A percentile compares a stretch with the other conserved stretches of the same genome.
These are phyloP conservation scores for Pisolithus albus DNA, from an alignment of 768 basidiomycete genomes.

Conservation along the genomic window DNA sequence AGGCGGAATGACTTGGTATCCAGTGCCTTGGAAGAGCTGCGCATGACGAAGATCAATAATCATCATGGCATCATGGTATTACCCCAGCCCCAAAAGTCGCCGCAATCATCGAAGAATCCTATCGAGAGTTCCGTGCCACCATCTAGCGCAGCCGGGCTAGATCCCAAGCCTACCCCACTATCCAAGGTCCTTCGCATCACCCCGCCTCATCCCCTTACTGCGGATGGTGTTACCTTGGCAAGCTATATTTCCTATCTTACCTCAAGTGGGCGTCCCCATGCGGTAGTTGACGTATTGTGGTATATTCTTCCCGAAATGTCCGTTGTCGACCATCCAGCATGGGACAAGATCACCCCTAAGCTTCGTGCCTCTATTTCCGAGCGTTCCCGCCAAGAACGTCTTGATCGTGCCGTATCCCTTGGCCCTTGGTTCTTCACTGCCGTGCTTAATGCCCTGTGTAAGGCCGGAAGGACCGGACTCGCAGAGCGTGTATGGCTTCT, in stretches of 20 bases:
- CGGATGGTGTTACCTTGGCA: slow-evolving; percentile 44
- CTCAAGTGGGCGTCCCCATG: slow-evolving; percentile 39
- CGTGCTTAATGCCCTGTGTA: slow-evolving; percentile 54
- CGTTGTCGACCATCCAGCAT: slow-evolving; percentile 33
- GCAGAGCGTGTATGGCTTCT: slow-evolving; percentile 62
- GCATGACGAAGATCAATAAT: slow-evolving; percentile 15
- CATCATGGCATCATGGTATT: slow-evolving; percentile 20
- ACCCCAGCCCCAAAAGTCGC: background rate
- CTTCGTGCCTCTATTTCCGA: slow-evolving; percentile 22
- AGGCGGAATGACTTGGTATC: slow-evolving; percentile 38
- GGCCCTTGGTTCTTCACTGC: slow-evolving; percentile 58
- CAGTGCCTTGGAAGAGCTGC: slow-evolving; percentile 31
- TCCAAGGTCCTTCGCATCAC: slow-evolving; percentile 11
- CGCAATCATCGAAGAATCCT: background rate
- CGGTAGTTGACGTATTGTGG: slow-evolving; percentile 44
- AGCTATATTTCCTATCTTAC: slow-evolving; percentile 48
- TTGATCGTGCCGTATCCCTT: slow-evolving; percentile 38
- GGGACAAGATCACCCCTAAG: slow-evolving; percentile 23
- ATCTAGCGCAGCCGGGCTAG: background rate
- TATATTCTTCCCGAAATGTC: slow-evolving; percentile 49
- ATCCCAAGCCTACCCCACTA: background rate
- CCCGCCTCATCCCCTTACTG: slow-evolving; percentile 14
- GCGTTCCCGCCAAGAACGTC: slow-evolving; percentile 22
- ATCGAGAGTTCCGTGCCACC: background rate
- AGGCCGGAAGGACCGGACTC: slow-evolving; percentile 45